phyloP scores from a whole-genome alignment of 1,284 basidiomycete species.

The Porodaedalea pini region DNA sequence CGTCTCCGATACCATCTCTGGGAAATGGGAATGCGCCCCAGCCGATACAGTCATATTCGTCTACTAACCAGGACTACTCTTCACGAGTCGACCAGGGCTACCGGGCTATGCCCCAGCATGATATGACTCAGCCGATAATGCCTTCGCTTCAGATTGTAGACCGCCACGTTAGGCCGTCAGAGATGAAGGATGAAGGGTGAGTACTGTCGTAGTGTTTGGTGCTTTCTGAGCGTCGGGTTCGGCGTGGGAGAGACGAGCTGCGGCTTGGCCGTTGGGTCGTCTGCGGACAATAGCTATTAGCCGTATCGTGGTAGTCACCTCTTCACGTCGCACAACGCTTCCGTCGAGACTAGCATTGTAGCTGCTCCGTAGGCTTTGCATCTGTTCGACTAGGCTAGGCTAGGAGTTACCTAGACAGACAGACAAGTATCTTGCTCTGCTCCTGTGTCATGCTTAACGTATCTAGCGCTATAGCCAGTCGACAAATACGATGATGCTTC shows the following conservation, averaged over 20 bases:
- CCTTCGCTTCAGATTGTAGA: conserved; percentile 46
- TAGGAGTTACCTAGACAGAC: conserved; percentile 42
- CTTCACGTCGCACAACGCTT: conserved; percentile 33
- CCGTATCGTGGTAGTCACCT: conserved; percentile 38
- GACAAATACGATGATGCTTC: conserved; percentile 27
- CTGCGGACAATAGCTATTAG: conserved; percentile 30
- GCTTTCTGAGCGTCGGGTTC: conserved; percentile 25
- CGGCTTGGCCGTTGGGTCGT: conserved; percentile 14
- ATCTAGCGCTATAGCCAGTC: conserved; percentile 59
- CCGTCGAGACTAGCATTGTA: conserved; percentile 54
- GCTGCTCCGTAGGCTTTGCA: conserved; percentile 39
- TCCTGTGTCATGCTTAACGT: conserved; percentile 49
- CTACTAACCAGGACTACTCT: conserved; percentile 13
- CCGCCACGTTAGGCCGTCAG: conserved; percentile 78
- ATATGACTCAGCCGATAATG: conserved; percentile 32
- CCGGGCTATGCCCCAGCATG: conserved; percentile 32
- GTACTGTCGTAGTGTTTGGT: conserved; percentile 38
- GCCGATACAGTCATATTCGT: conserved; percentile 17
- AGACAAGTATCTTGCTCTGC: conserved; percentile 70
- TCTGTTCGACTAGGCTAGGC: conserved; percentile 71
- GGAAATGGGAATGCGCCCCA: conserved; percentile 16
- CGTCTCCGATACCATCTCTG: conserved; percentile 14
- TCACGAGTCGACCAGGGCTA: conserved; percentile 46
- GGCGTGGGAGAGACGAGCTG: conserved; percentile 3
- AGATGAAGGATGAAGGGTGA: conserved; percentile 99